A percentile compares a stretch with the other conserved stretches of the same genome.
These are phyloP conservation scores for Primulina eburnea DNA, from an alignment of 257 asterid genomes.

Conservation along the genomic window DNA sequence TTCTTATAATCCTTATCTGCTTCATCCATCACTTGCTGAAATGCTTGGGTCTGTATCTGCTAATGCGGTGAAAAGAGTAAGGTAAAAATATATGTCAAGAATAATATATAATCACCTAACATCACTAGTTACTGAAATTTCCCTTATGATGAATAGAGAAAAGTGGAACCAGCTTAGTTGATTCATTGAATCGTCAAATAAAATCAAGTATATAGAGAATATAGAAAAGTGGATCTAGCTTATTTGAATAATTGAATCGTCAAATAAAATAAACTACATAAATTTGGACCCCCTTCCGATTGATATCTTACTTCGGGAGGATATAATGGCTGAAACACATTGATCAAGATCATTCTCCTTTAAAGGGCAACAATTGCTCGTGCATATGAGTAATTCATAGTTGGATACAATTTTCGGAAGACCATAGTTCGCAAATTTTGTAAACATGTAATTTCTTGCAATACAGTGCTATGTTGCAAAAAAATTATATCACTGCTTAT, in stretches of 20 bases:
- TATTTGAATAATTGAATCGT: no score
- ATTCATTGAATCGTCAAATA: not conserved
- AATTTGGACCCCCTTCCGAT: not conserved
- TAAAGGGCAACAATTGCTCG: not conserved
- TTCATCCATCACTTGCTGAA: constrained; percentile 72
- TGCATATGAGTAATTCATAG: not conserved
- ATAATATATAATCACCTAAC: not conserved
- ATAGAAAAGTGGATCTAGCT: no score
- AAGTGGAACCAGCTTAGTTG: not conserved
- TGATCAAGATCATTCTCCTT: not conserved
- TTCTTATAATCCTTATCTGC: constrained; percentile 74
- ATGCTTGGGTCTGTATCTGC: constrained; percentile 80
- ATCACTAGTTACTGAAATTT: not conserved
- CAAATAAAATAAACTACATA: no score
- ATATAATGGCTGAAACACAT: no score
- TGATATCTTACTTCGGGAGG: not conserved
- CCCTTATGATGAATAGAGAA: not conserved
- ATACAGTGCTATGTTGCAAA: constrained; percentile 17
- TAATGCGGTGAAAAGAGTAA: constrained; percentile 13
- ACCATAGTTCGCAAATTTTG: not conserved
- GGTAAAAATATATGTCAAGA: constrained; percentile 8
- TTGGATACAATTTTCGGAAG: not conserved
- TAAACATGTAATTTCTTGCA: not conserved
- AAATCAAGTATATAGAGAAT: not conserved
- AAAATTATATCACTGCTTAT: not conserved